Evolutionary conservation across 495 filamentous ascomycete genomes (phyloP), one percentile per base, ranked within the genome.

Genomic region (Bacidia rubella): DNA sequence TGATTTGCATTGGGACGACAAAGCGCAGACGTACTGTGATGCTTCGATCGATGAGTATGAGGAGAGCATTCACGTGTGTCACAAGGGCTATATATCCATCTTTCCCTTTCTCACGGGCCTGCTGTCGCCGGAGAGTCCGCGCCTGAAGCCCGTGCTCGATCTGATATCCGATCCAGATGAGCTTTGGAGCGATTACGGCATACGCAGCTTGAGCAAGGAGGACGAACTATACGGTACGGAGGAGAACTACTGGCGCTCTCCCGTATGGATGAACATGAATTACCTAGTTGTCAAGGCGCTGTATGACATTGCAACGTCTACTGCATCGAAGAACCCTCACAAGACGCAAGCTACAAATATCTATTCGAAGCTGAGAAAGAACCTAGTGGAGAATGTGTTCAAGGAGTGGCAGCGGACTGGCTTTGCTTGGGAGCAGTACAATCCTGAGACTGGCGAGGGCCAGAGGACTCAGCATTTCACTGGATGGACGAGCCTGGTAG

Each of bases 401-500:
- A 71, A 79, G 35, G 77, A 80, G 62, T 98, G 92, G 92, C 74
- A 81, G 63, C 75, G 83, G 55, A 98, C 92, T 0, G 89, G 90
- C 17, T 98, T 96, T 66, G 92, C 93, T 10, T 98, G 93, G 93
- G 92, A 98, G 65, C 92, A 98, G 68, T 98, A 96, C 68, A 89
- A 95, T 65, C 86, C 90, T 0, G 87, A 95, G 56, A 95, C 84
- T 2, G 92, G 92, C 45, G 75, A 77, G 51, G 92, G 92, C 27
- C 93, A 97, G 72, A 78, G 92, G 47, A 97, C 89, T 21, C 89
- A 95, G 70, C 92, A 97, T 71, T 98, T 98, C 65, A 93, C 90
- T 15, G 92, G 92, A 51, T 98, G 92, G 92, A 98, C 93, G 46
- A 93, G 86, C 65, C 70, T 96, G 66, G 90, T 97, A 57, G 90